Evolutionary conservation across 345 rosid species (phyloP).

Genomic region (Acer negundo): DNA sequence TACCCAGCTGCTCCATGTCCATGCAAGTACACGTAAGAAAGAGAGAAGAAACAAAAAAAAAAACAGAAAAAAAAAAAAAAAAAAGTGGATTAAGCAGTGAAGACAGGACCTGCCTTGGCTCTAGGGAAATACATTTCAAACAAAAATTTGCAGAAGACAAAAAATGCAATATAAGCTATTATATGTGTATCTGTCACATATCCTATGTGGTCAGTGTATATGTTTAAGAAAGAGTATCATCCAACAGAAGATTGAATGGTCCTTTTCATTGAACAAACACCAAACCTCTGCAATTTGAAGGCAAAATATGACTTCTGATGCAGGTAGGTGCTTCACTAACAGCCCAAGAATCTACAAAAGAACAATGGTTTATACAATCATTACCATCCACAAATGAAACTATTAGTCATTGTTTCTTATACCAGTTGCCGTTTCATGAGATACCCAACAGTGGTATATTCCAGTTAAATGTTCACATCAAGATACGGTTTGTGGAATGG

Average conservation of each 20-base stretch:
- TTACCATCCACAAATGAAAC: neutral
- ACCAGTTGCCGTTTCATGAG: neutral
- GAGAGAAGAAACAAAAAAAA: too few species aligned
- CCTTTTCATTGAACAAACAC: too few species aligned
- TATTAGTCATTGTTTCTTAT: too few species aligned
- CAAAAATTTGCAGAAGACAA: neutral
- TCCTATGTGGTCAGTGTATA: neutral
- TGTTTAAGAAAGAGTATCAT: neutral
- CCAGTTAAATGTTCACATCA: neutral
- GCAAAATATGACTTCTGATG: neutral
- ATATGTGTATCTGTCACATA: neutral
- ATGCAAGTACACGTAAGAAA: too few species aligned
- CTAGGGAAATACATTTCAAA: neutral
- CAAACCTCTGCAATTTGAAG: neutral
- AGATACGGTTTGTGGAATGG: neutral
- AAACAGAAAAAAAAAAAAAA: too few species aligned
- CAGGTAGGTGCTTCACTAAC: neutral
- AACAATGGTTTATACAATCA: neutral
- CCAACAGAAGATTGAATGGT: neutral
- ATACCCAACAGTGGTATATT: neutral
- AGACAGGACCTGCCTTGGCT: too few species aligned
- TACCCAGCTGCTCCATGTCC: too few species aligned
- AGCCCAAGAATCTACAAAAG: neutral
- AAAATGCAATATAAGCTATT: neutral
- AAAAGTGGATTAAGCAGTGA: too few species aligned